Percentiles rank a stretch among this genome's conserved stretches.
These are phyloP conservation scores for Gracilariopsis chorda DNA, from an alignment of 23 red algal species.

Conservation along the genomic window DNA sequence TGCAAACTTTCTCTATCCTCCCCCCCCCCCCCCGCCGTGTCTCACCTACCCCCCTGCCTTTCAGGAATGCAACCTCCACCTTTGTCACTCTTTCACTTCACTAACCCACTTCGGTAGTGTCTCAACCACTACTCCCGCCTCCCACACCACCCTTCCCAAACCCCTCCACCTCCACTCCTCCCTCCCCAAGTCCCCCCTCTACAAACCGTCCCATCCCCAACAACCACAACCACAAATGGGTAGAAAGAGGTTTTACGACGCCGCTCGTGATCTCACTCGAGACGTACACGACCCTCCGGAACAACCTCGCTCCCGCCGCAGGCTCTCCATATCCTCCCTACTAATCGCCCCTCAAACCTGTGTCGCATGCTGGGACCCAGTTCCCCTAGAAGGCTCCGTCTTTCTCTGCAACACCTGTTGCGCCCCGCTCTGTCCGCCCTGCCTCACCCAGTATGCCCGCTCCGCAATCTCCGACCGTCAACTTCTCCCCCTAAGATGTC, in stretches of 20 bases:
- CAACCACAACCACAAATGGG: conserved; percentile 12
- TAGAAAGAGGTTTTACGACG: conserved; percentile 58
- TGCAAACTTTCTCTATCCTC: too few relatives aligned
- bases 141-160: background rate
- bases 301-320: conserved; percentile 6
- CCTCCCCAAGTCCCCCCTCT: too few relatives aligned
- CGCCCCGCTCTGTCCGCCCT: conserved; percentile 24
- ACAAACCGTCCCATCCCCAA: too few relatives aligned
- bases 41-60: background rate
- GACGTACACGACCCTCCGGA: conserved; percentile 24
- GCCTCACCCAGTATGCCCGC: conserved; percentile 41
- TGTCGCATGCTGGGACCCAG: conserved; percentile 28
- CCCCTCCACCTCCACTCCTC: too few relatives aligned
- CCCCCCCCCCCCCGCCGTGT: background rate
- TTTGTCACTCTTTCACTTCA: background rate
- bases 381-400: background rate
- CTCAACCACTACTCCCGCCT: background rate
- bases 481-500: conserved; percentile 36
- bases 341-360: conserved; percentile 29
- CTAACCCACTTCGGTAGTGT: conserved; percentile 9
- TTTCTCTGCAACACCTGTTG: conserved; percentile 29
- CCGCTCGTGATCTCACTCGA: conserved; percentile 46
- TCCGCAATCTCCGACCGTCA: conserved; percentile 10
- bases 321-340: conserved; percentile 44
- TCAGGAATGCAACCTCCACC: conserved; percentile 4